Evolutionary conservation across 1,284 basidiomycete genomes (phyloP).

Genomic region (Jaminaea rosea): DNA sequence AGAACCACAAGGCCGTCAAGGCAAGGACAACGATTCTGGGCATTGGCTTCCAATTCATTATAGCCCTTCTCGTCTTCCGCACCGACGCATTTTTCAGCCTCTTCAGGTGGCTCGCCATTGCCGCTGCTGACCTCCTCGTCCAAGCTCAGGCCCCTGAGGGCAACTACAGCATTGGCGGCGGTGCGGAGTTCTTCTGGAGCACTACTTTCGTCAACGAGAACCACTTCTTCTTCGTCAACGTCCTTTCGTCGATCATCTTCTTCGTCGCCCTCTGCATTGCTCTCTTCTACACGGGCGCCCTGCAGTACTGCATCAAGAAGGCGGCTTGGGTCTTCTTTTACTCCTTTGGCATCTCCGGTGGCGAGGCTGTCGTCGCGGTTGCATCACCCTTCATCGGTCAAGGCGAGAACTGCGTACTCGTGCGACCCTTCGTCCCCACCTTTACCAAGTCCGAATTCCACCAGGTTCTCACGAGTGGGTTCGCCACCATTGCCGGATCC

Average conservation of each 20-base stretch:
- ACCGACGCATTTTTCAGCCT: slow-evolving; percentile 32
- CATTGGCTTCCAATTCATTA: slow-evolving; percentile 39
- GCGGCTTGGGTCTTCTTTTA: slow-evolving; percentile 87
- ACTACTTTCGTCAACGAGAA: slow-evolving; percentile 12
- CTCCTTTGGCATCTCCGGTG: slow-evolving; percentile 61
- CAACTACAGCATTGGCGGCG: slow-evolving; percentile 12
- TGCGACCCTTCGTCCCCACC: slow-evolving; percentile 67
- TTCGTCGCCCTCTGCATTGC: slow-evolving; percentile 57
- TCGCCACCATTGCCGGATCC: slow-evolving; percentile 75
- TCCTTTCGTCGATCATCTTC: slow-evolving; percentile 56
- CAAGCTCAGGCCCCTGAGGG: slow-evolving; percentile 18
- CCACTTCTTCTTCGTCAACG: slow-evolving; percentile 39
- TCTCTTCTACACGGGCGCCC: slow-evolving; percentile 52
- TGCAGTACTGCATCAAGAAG: slow-evolving; percentile 38
- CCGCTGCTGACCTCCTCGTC: slow-evolving; percentile 31
- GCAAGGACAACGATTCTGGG: slow-evolving; percentile 30
- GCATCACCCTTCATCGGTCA: slow-evolving; percentile 55
- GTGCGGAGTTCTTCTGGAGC: slow-evolving; percentile 40
- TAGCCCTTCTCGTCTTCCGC: slow-evolving; percentile 41
- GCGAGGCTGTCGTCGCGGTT: slow-evolving; percentile 81
- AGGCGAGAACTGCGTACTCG: slow-evolving; percentile 40
- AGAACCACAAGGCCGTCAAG: slow-evolving; percentile 26
- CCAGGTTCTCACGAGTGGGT: slow-evolving; percentile 77
- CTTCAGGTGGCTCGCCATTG: slow-evolving; percentile 34
- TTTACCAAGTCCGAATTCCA: slow-evolving; percentile 86